A percentile compares a stretch with the other conserved stretches of the same genome.
Conservation (phyloP, 805 yeast genomes). For the Candida suzukii region DNA sequence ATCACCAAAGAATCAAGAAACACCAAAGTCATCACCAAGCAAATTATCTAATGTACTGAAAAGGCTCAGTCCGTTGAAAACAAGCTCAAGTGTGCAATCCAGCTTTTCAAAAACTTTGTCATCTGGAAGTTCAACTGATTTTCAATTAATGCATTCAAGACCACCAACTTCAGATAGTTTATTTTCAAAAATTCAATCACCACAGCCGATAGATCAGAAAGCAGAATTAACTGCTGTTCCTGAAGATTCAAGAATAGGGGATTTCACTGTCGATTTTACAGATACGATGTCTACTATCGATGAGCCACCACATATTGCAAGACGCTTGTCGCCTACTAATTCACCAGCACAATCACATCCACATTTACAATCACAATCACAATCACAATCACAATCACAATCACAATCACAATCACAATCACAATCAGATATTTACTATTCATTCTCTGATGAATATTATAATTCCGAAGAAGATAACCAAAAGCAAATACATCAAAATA, state of each 20-base stretch:
- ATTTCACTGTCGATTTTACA: conserved; percentile 5
- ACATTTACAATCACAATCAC: no score
- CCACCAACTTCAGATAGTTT: not conserved
- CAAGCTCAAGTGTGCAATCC: not conserved
- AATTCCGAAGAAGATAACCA: not conserved
- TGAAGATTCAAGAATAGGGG: not conserved
- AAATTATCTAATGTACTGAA: not conserved
- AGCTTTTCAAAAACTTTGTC: not conserved
- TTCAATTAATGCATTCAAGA: not conserved
- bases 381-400: not conserved
- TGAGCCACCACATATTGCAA: no score
- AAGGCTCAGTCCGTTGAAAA: not conserved
- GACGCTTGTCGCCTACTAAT: no score
- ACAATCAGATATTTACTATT: not conserved
- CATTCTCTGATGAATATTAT: conserved; percentile 4
- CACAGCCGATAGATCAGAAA: not conserved
- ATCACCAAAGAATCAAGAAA: not conserved
- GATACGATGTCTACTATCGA: conserved; percentile 7
- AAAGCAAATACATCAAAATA: not conserved
- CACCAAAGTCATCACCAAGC: not conserved
- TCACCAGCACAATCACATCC: no score
- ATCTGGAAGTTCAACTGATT: not conserved
- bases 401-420: not conserved
- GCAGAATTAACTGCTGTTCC: no score
- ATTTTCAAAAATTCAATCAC: not conserved